Evolutionary conservation across 2,329 filamentous ascomycete species (phyloP), one percentile per base, ranked within the genome.

Genomic region (Hymenoscyphus linearis): DNA sequence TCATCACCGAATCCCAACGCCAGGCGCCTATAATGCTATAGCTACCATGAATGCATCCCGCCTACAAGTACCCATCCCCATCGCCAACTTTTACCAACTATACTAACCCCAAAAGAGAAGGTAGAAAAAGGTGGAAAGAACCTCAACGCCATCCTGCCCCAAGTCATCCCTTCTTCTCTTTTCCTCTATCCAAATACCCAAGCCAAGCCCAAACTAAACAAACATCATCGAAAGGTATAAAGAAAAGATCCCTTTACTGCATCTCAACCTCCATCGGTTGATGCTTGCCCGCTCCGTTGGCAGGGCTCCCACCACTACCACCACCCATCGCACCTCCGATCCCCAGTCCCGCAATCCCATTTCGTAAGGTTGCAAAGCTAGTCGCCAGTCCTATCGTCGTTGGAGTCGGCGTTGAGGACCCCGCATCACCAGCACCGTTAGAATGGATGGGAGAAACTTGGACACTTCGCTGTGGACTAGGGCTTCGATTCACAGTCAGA

Each of bases 241-340:
- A 57, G 18, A 25, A 26, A n/a, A 31, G 9, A 22, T 7, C 18
- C 4, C 58, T 56, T 65, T 63, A 81, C 67, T 79, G 76, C 79
- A 82, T 80, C 68, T 82, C 80, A 40, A 82, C 75, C 62, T 79
- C 78, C 74, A 81, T 73, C 58, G 74, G 72, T 58, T 66, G 52
- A 18, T 10, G 22, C 22, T 55, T 52, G 7, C 13, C 37, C 12
- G 14, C 67, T 53, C 57, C 60, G 59, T 63, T 68, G 14, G 61
- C 62, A 44, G 69, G 68, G 60, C 65, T 71, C 10, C 50, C 52
- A 13, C 35, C 63, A 14, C 65, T 67, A 9, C 63, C 40, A 22
- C 57, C 66, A 35, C 67, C 66, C 25, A 72, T 72, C 25, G 70
- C 73, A 40, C 69, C 71, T 40, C 74, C 69, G 25, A 81, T 70